Evolutionary conservation across 139 green algal genomes (phyloP).

Genomic region (Chlorella vulgaris): DNA sequence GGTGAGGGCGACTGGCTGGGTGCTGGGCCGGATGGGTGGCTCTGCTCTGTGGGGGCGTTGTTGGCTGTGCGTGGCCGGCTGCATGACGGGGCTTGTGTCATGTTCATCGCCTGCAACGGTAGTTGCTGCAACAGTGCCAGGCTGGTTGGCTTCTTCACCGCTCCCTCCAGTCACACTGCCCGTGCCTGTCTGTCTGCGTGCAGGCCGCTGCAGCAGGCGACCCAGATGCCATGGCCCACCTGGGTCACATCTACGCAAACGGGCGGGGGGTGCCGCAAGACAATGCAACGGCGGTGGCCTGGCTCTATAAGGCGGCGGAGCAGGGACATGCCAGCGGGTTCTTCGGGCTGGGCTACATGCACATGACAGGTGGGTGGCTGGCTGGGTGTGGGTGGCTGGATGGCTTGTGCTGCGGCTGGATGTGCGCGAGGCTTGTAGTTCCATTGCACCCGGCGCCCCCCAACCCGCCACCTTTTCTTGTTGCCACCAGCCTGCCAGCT

Average conservation of each 20-base stretch:
- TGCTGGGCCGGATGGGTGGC: background rate
- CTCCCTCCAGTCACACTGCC: no score
- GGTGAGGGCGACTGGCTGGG: background rate
- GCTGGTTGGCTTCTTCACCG: no score
- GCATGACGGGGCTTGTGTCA: no score
- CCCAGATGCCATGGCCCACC: constrained; percentile 79
- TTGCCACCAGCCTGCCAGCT: no score
- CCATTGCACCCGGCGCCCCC: no score
- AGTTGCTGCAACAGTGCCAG: no score
- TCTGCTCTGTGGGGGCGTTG: background rate
- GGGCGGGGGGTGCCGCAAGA: constrained; percentile 59
- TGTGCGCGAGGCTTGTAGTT: background rate
- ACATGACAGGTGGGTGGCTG: constrained; percentile 52
- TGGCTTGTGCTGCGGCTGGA: background rate
- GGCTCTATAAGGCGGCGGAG: constrained; percentile 46
- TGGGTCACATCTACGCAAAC: constrained; percentile 91
- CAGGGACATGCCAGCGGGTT: constrained; percentile 60
- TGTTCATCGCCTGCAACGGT: no score
- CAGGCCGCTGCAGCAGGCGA: constrained; percentile 75
- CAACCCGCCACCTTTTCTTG: no score
- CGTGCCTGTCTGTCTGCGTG: no score
- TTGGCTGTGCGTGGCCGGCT: background rate
- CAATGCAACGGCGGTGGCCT: constrained; percentile 61
- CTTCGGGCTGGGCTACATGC: constrained; percentile 92
- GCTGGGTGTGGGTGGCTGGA: background rate